These are phyloP conservation scores for Globisporangium megalacanthum DNA, from an alignment of 352 stramenopile genomes.

Conservation along the genomic window DNA sequence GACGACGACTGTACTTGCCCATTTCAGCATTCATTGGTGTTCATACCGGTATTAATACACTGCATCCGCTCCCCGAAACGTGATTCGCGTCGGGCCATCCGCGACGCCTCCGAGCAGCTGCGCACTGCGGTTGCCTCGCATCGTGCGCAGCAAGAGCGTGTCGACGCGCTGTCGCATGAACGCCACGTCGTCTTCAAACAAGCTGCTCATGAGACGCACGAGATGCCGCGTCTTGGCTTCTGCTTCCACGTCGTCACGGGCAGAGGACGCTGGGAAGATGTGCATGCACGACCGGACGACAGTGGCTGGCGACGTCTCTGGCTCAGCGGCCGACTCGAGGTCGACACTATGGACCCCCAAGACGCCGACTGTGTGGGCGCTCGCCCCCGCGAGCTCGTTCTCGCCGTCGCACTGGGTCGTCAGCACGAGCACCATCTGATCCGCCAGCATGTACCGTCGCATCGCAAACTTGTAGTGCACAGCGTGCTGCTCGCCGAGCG, in stretches of 20 bases:
- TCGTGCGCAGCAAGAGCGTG: background rate
- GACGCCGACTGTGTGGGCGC: slow-evolving; percentile 26
- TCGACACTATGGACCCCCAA: background rate
- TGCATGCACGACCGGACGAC: slow-evolving; percentile 7
- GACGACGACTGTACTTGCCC: no score
- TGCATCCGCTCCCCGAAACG: background rate
- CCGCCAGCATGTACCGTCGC: slow-evolving; percentile 26
- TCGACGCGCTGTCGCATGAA: slow-evolving; percentile 3
- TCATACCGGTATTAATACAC: background rate
- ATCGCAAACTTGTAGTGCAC: slow-evolving; percentile 26
- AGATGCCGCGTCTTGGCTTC: background rate
- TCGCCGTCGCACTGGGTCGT: slow-evolving; percentile 27
- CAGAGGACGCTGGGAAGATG: background rate
- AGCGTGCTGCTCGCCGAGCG: background rate
- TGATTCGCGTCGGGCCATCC: background rate
- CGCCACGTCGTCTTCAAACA: slow-evolving; percentile 5
- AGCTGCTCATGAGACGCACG: slow-evolving; percentile 2
- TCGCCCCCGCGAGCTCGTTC: slow-evolving; percentile 21
- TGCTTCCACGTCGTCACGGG: background rate
- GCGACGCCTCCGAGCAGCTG: background rate
- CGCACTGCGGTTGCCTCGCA: background rate
- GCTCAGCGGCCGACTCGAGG: background rate
- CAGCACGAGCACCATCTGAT: slow-evolving; percentile 27
- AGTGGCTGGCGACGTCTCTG: background rate
- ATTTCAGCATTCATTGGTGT: no score